A percentile compares a stretch with the other conserved stretches of the same genome.
phyloP scores from a whole-genome alignment of 805 yeast species.

The Candida patagonica region DNA sequence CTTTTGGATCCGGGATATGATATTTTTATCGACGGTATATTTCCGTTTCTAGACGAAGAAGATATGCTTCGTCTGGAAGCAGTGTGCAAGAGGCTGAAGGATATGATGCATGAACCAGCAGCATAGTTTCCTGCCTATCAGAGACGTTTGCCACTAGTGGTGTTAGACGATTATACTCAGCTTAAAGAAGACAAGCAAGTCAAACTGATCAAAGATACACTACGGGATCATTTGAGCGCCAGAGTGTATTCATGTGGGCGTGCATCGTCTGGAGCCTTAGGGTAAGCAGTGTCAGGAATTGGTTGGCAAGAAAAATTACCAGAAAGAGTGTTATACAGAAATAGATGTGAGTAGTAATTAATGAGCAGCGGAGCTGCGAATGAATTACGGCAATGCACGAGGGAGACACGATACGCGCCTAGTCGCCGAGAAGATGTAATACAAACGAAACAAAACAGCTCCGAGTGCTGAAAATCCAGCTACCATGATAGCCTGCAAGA shows the following conservation, averaged over 20 bases:
- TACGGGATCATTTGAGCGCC: neutral
- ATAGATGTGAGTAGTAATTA: too few relatives aligned
- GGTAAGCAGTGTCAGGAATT: neutral
- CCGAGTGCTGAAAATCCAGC: conserved; percentile 27
- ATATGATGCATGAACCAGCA: neutral
- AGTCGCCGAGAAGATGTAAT: too few relatives aligned
- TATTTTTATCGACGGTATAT: neutral
- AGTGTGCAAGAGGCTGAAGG: neutral
- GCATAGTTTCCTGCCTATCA: neutral
- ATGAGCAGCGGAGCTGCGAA: too few relatives aligned
- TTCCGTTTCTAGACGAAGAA: neutral
- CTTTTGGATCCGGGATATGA: conserved; percentile 1
- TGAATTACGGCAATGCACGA: too few relatives aligned
- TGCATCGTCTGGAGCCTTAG: neutral
- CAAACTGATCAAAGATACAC: neutral
- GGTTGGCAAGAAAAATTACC: too few relatives aligned
- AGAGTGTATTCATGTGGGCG: conserved; percentile 1
- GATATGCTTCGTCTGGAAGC: neutral
- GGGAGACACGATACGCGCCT: too few relatives aligned
- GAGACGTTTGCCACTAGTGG: neutral
- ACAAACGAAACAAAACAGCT: too few relatives aligned
- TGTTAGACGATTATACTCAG: too few relatives aligned
- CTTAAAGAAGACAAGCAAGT: too few relatives aligned
- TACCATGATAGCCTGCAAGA: conserved; percentile 25
- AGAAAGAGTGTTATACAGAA: too few relatives aligned